A percentile compares a stretch with the other conserved stretches of the same genome.
Conservation (phyloP, 306 rosid genomes). For the Arachis stenosperma region DNA sequence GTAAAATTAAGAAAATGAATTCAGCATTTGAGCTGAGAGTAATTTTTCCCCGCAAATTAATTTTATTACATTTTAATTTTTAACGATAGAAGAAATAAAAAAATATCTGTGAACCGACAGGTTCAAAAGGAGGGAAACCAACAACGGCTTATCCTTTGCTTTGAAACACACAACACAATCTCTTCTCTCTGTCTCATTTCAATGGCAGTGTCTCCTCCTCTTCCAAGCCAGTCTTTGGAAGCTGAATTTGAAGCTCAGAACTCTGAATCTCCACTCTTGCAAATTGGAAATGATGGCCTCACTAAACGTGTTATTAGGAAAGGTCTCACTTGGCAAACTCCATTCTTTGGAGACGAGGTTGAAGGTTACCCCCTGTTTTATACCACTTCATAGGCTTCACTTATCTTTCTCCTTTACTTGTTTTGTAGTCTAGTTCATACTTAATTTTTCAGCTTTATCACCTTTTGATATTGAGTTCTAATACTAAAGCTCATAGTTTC, state of each 20-base stretch:
- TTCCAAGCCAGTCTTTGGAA: constrained; percentile 26
- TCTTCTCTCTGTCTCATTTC: constrained; percentile 35
- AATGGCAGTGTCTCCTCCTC: constrained; percentile 47
- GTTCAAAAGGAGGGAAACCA: constrained; percentile 62
- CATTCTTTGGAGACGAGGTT: constrained; percentile 64
- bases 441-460: neutral
- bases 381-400: neutral
- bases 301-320: constrained; percentile 51
- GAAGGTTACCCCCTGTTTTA: constrained; percentile 43
- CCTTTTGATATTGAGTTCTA: constrained; percentile 12
- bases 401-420: neutral
- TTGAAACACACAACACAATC: constrained; percentile 25
- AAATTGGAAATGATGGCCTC: constrained; percentile 66
- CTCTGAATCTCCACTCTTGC: constrained; percentile 16
- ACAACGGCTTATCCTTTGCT: constrained; percentile 63
- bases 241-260: constrained; percentile 31
- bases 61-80: no score
- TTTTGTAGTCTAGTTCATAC: neutral
- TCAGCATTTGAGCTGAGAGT: no score
- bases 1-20: no score
- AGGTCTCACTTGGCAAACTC: constrained; percentile 71
- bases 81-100: neutral
- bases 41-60: no score
- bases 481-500: neutral
- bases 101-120: constrained; percentile 44